Base-by-base conservation (phyloP, 768 basidiomycete species). In the Suillus luteus region DNA sequence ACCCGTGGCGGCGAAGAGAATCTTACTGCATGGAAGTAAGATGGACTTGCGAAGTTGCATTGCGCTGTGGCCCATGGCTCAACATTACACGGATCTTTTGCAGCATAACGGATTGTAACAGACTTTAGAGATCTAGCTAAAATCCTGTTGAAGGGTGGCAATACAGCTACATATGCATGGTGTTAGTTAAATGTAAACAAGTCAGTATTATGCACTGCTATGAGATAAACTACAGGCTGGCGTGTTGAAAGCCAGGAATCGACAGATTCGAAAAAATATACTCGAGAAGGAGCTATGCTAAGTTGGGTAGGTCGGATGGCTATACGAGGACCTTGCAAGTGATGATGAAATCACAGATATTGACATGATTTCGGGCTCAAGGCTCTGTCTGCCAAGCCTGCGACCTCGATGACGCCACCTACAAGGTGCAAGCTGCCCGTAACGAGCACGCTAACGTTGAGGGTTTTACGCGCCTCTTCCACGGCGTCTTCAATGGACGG, bases 371-470 rank as follows among this genome's bases (percentile, higher is more conserved):
- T 60, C 3, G 35, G 35, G 22, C 52, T 60, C 27, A 59, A 24
- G 12, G 61, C 52, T 61, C 27, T 43, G 40, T 60, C 55, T 62
- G 57, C 85, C 46, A 99, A 74, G 24, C 87, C 90, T 19, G 95
- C 92, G 15, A 93, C 95, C 72, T 98, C 96, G 61, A 99, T 90
- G 14, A 95, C 81, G 2, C 97, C 97, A 22, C 97, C 97, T 8
- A 99, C 88, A 17, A 99, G 83, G 77, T 96, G 96, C 66, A 99
- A 74, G 75, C 95, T 97, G 5, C 97, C 97, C 3, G 94, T 84
- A 7, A 96, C 95, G 17, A 99, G 80, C n/a, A 95, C 86, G 62
- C 90, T 81, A 14, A 77, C 73, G 1, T 76, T 70, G 48, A 68
- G 71, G 2, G 72, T 68, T 5, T 71, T 65, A 17, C 54, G 62